Percentiles rank a stretch among this genome's conserved stretches.
These are phyloP conservation scores for bread wheat (Triticum aestivum) DNA, from an alignment of 176 grass and related monocot genomes.

Conservation along the genomic window DNA sequence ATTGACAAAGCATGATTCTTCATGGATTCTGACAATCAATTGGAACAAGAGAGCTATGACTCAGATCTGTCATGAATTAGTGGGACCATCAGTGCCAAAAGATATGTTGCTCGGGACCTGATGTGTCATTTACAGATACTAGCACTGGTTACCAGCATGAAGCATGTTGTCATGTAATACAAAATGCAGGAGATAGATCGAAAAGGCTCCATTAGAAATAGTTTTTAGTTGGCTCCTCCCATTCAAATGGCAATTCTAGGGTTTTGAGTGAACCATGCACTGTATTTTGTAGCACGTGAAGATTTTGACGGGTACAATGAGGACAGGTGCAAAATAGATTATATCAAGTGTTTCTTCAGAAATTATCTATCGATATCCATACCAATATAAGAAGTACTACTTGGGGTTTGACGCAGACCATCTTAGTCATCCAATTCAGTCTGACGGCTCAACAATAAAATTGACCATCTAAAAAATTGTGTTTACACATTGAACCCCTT, in stretches of 20 bases:
- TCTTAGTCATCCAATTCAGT: not conserved
- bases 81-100: not conserved
- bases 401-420: not conserved
- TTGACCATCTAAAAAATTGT: not conserved
- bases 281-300: not conserved
- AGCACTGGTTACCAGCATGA: not conserved
- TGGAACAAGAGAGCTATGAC: not conserved
- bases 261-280: constrained; percentile 5
- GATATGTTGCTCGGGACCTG: not conserved
- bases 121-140: not conserved
- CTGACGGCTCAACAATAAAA: not conserved
- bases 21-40: not conserved
- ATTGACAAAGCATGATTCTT: not conserved
- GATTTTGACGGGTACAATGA: not conserved
- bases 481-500: not conserved
- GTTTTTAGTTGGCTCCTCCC: not conserved
- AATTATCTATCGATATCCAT: not conserved
- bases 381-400: not conserved
- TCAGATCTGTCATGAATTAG: not conserved
- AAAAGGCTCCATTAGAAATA: not conserved
- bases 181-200: not conserved
- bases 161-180: not conserved
- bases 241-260: not conserved
- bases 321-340: not conserved
- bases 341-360: not conserved